Percentiles rank a stretch among this genome's conserved stretches.
phyloP scores from a whole-genome alignment of 176 grass and related monocot species.

The Microstegium vimineum region DNA sequence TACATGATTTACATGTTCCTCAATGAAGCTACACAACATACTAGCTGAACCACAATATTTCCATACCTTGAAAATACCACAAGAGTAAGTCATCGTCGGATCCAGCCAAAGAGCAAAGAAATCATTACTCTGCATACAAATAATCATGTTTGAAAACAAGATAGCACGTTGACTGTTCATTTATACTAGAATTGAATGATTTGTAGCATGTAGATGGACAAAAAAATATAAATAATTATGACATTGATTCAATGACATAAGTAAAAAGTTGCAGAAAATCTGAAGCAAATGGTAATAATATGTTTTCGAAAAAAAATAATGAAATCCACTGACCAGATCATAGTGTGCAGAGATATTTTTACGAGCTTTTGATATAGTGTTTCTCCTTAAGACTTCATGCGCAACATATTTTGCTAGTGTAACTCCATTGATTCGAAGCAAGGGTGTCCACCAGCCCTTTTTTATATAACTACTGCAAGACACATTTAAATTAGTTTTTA shows the following conservation, averaged over 20 bases:
- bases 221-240: not conserved
- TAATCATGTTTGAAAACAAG: not conserved
- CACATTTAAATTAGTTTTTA: not conserved
- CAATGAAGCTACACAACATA: too few species aligned
- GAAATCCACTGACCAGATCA: slow-evolving; percentile 51
- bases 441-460: slow-evolving; percentile 70
- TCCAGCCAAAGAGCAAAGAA: slow-evolving; percentile 80
- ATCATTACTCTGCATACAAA: slow-evolving; percentile 55
- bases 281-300: not conserved
- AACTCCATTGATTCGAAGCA: slow-evolving; percentile 53
- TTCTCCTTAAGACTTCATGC: slow-evolving; percentile 53
- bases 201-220: not conserved
- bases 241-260: too few species aligned
- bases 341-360: slow-evolving; percentile 83
- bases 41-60: not conserved
- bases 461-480: not conserved
- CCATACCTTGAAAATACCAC: slow-evolving; percentile 63
- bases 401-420: slow-evolving; percentile 65
- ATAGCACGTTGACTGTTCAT: not conserved
- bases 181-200: not conserved
- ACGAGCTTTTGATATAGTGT: slow-evolving; percentile 64
- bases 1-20: slow-evolving; percentile 18
- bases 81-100: slow-evolving; percentile 81
- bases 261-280: too few species aligned
- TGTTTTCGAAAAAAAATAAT: not conserved